Base-by-base conservation (phyloP, 768 basidiomycete genomes). In the Boletellus ananas region DNA sequence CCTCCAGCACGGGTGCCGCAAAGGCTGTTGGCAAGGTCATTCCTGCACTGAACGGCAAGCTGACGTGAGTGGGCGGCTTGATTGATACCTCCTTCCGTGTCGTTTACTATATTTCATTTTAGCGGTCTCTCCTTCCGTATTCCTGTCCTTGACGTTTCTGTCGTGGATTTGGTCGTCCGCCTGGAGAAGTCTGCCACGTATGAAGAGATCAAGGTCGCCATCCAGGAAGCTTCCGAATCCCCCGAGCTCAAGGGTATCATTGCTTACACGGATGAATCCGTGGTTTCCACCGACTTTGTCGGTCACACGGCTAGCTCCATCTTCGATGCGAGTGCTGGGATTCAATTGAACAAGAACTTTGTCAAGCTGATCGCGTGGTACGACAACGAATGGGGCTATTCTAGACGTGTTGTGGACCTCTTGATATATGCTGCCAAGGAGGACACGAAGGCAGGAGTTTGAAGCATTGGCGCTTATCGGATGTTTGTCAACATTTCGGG, bases 11-110 rank as follows among this genome's bases (percentile, higher is more conserved):
- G 59, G 95, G 95, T 74, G 95, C 95, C 57, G 95, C 95, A 71
- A 99, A 98, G 83, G 94, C 94, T 57, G 93, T 95, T 67, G 94
- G 94, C 63, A 95, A 96, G 79, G 94, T 99, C 72, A 97, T 98
- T 69, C 95, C 95, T 52, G 70, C 73, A 44, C 81, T 99, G 61
- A 96, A 97, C 74, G 95, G 95, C 75, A 98, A 97, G 78, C 85
- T 99, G 66, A 98, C 94, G 88, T 90, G 67, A 61, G 85, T 56
- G n/a, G n/a, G 20, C 41, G 34, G 9, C 14, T 3, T 3, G 14
- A 25, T 57, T 17, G 16, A 44, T 46, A 3, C 7, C 3, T 43
- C 4, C 3, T 8, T 11, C 11, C 45, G 58, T 29, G 58, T 34
- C 33, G 42, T 42, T 59, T 45, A 57, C 16, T 27, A 12, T 12